Evolutionary conservation across 352 stramenopile species (phyloP).

Genomic region (Phytophthora pseudosyringae): DNA sequence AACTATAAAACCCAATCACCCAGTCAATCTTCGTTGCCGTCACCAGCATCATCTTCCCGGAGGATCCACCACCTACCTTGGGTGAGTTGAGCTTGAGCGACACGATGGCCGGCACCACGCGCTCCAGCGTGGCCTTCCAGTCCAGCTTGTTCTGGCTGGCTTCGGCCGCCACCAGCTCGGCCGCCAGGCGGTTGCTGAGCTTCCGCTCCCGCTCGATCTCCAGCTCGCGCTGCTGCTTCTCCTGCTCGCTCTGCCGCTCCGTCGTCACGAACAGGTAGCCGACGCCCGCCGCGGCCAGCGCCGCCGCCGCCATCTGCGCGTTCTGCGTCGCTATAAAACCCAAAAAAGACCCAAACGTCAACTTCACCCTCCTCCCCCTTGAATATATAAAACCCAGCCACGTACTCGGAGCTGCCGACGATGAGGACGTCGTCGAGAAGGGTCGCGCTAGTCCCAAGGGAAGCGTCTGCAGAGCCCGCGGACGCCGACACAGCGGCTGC

Average conservation of each 20-base stretch:
- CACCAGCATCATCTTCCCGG: neutral
- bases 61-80: conserved; percentile 48
- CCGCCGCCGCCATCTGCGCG: conserved; percentile 33
- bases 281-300: conserved; percentile 44
- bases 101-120: conserved; percentile 85
- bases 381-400: conserved; percentile 4
- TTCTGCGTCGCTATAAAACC: conserved; percentile 31
- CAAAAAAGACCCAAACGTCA: conserved; percentile 12
- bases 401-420: conserved; percentile 32
- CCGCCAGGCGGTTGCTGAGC: conserved; percentile 67
- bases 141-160: conserved; percentile 69
- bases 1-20: conserved; percentile 56
- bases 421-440: conserved; percentile 27
- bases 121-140: conserved; percentile 88
- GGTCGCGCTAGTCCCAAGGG: conserved; percentile 3
- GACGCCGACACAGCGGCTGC: neutral
- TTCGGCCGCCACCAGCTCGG: conserved; percentile 73
- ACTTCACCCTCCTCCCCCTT: neutral
- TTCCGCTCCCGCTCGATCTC: conserved; percentile 70
- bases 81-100: conserved; percentile 90
- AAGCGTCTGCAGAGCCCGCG: conserved; percentile 17
- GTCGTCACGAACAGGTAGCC: conserved; percentile 60
- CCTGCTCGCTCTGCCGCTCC: conserved; percentile 47
- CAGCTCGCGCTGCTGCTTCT: conserved; percentile 67
- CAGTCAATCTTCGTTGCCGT: conserved; percentile 12